Percentiles rank a stretch among this genome's conserved stretches.
These are phyloP conservation scores for Penicillium sp. DNA, from an alignment of 2,329 filamentous ascomycete species.

Conservation along the genomic window DNA sequence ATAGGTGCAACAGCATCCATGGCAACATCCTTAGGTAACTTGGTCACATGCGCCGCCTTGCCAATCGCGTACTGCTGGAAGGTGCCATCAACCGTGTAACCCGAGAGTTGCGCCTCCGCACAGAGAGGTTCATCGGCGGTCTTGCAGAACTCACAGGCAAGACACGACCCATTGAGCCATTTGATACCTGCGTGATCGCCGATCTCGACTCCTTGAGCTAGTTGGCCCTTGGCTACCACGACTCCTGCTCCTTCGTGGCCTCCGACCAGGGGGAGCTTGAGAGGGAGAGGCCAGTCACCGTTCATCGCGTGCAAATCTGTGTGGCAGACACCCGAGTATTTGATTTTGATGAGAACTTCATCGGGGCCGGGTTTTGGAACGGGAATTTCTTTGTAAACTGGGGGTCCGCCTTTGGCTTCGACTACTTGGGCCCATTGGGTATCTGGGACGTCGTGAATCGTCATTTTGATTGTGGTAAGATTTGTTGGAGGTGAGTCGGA, in stretches of 20 bases:
- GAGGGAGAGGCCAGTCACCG: constrained; percentile 84
- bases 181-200: constrained; percentile 88
- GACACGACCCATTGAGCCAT: constrained; percentile 87
- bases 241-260: constrained; percentile 78
- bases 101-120: constrained; percentile 70
- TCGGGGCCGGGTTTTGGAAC: constrained; percentile 79
- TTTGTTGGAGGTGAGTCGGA: background rate
- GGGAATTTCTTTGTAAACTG: constrained; percentile 62
- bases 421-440: constrained; percentile 92
- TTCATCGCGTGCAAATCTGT: constrained; percentile 80
- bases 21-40: constrained; percentile 72
- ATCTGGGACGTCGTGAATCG: constrained; percentile 59
- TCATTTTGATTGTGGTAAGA: constrained; percentile 8
- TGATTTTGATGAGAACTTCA: constrained; percentile 89
- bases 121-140: constrained; percentile 81
- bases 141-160: constrained; percentile 81
- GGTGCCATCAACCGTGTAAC: constrained; percentile 88
- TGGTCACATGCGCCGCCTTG: constrained; percentile 81
- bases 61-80: constrained; percentile 93
- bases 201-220: constrained; percentile 75
- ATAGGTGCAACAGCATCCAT: constrained; percentile 79
- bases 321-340: constrained; percentile 88
- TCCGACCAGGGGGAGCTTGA: constrained; percentile 82
- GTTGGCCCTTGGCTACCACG: constrained; percentile 74
- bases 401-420: constrained; percentile 74